Percentiles rank a stretch among this genome's conserved stretches.
Evolutionary conservation across 257 asterid genomes (phyloP).

Genomic region (Fraxinus pennsylvanica): DNA sequence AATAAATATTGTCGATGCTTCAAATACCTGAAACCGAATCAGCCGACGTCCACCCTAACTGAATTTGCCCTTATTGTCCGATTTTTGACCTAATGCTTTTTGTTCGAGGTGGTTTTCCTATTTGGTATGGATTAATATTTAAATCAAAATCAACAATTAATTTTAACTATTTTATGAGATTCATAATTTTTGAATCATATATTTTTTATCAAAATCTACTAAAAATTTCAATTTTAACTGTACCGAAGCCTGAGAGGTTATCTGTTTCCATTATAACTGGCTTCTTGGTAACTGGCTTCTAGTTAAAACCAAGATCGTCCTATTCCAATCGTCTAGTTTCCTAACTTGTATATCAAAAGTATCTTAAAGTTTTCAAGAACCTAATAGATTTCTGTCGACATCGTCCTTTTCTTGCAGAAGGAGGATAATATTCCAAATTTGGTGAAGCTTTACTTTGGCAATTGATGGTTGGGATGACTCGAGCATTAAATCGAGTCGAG

Average conservation of each 20-base stretch:
- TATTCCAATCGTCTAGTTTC: neutral
- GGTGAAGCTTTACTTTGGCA: conserved; percentile 22
- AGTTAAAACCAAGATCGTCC: neutral
- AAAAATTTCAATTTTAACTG: too few species aligned
- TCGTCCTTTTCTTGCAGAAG: conserved; percentile 2
- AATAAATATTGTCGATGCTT: too few species aligned
- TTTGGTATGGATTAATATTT: too few species aligned
- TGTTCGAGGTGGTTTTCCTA: neutral
- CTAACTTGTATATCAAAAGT: conserved; percentile 18
- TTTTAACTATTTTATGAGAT: too few species aligned
- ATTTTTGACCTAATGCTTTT: too few species aligned
- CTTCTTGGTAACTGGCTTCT: neutral
- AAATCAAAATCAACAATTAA: too few species aligned
- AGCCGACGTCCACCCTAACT: too few species aligned
- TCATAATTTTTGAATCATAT: too few species aligned
- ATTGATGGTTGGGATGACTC: conserved; percentile 27
- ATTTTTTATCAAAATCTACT: too few species aligned
- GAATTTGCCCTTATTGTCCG: too few species aligned
- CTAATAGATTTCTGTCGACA: neutral
- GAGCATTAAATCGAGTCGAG: neutral
- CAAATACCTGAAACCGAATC: too few species aligned
- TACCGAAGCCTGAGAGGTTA: neutral
- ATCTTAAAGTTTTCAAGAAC: conserved; percentile 33
- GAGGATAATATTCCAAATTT: conserved; percentile 24
- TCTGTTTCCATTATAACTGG: neutral